Base-by-base conservation (phyloP, 2,329 filamentous ascomycete genomes). In the Verruconis gallopava region DNA sequence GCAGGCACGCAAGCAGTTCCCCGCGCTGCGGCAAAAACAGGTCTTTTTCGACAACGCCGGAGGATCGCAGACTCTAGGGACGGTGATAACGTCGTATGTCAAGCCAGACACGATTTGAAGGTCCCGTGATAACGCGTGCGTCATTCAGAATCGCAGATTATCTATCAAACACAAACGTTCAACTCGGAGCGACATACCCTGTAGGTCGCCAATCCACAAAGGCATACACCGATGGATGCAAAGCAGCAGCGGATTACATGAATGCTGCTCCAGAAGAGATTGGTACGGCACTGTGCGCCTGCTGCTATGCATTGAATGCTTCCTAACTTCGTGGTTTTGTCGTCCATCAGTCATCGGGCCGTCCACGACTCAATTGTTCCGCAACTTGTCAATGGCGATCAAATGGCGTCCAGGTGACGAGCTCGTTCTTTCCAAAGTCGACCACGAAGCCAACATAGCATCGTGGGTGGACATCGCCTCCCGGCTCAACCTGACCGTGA, bases 11-110 rank as follows among this genome's bases (percentile, higher is more conserved):
- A 64, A 68, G 46, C 66, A 70, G 42, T 88, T 88, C 62, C 81
- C 82, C 22, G 79, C 81, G 12, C 59, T 88, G 30, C 60, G 69
- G 32, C 68, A 76, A 46, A 65, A 76, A 37, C 80, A 85, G 52
- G 68, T 86, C 38, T 85, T 73, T 55, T 72, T 88, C 49, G 82
- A 89, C 54, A 88, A 88, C 54, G 83, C 81, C 9, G 82, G 82
- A 14, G 82, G 82, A 28, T 83, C 76, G 53, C 82, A 88, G 53
- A 69, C 75, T 1, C 62, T 88, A 3, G 73, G 72, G 19, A 65
- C 69, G 13, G 83, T 84, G 13, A 75, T 80, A 44, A 71, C 81
- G 43, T 70, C 72, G 77, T 81, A 56, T 60, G 69, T 59, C 5
- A 20, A 19, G 25, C 37, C 21, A 9, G 15, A 19, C 17, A 5